A percentile compares a stretch with the other conserved stretches of the same genome.
Evolutionary conservation across 2,329 filamentous ascomycete species (phyloP).

Genomic region (Talaromyces sp.): DNA sequence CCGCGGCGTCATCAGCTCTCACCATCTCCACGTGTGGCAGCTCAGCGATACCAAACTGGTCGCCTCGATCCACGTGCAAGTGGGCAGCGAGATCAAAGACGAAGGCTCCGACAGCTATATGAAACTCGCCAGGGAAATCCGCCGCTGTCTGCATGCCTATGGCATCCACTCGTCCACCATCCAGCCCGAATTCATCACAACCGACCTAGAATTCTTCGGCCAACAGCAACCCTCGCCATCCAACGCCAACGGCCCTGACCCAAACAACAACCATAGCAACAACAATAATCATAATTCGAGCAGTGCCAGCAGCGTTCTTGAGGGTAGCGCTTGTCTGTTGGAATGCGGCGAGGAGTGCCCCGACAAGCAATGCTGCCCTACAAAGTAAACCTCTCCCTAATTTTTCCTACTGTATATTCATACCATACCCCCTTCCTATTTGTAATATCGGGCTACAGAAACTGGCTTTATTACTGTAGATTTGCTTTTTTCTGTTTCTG

Average conservation of each 20-base stretch:
- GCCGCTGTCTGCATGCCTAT: constrained; percentile 86
- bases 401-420: background rate
- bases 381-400: constrained; percentile 16
- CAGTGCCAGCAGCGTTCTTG: constrained; percentile 31
- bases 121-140: constrained; percentile 75
- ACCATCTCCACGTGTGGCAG: constrained; percentile 98
- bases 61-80: constrained; percentile 87
- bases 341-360: constrained; percentile 45
- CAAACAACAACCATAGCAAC: background rate
- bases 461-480: background rate
- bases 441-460: background rate
- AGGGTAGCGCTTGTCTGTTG: constrained; percentile 40
- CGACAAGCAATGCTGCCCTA: constrained; percentile 38
- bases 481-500: background rate
- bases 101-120: constrained; percentile 78
- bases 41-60: constrained; percentile 91
- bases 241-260: constrained; percentile 4
- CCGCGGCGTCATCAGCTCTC: constrained; percentile 80
- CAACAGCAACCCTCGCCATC: constrained; percentile 19
- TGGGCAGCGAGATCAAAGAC: constrained; percentile 82
- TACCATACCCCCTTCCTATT: background rate
- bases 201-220: constrained; percentile 24
- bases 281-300: constrained; percentile 13
- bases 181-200: constrained; percentile 71
- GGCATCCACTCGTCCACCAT: constrained; percentile 97